phyloP scores from a whole-genome alignment of 129 eudicot species.

The Chrysanthemum makinoi region DNA sequence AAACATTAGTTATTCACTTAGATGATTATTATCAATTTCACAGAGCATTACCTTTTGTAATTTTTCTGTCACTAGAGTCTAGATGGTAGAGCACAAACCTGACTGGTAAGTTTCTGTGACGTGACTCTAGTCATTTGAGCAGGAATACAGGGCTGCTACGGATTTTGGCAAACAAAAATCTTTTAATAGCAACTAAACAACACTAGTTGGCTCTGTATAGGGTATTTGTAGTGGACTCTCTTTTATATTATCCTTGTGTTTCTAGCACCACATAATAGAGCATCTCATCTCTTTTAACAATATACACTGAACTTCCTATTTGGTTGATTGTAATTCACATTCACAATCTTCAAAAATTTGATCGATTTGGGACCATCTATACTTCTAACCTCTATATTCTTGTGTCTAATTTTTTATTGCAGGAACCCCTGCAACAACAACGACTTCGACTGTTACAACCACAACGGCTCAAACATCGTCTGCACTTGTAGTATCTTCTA shows the following conservation, averaged over 20 bases:
- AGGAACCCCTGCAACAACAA: constrained; percentile 53
- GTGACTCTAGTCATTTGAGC: neutral
- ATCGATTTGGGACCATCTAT: constrained; percentile 12
- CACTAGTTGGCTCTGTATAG: neutral
- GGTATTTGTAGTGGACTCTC: neutral
- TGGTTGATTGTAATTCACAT: neutral
- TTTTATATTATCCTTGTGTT: neutral
- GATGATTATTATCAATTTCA: neutral
- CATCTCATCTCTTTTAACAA: neutral
- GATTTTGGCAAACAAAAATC: neutral
- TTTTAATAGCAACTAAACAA: neutral
- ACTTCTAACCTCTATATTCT: neutral
- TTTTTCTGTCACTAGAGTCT: neutral
- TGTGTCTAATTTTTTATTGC: constrained; percentile 12
- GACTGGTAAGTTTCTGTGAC: neutral
- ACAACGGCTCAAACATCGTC: constrained; percentile 73
- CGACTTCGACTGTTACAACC: constrained; percentile 53
- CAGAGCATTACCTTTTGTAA: neutral
- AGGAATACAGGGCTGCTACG: neutral
- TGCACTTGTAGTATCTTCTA: constrained; percentile 55
- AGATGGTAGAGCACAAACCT: neutral
- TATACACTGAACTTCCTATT: neutral
- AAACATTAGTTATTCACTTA: neutral
- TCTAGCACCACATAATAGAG: neutral
- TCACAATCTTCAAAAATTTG: neutral